Evolutionary conservation across 1,139 yeast species (phyloP), one percentile per base, ranked within the genome.

Genomic region (Candida sanyaensis): DNA sequence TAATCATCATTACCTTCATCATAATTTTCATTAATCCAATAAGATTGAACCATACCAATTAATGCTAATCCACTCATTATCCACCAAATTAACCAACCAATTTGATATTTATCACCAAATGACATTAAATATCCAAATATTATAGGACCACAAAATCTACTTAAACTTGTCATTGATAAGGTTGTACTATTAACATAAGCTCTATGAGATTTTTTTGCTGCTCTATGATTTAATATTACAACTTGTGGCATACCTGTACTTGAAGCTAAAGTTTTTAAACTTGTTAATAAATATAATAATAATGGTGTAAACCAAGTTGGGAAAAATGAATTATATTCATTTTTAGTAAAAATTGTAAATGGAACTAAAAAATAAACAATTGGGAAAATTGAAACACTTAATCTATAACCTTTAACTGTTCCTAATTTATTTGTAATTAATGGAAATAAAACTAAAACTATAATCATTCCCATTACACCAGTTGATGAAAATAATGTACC

Each of bases 81-180:
- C 53, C 53, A 50, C 53, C 53, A 50, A 6, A 42, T 41, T 33
- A 50, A 48, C 41, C 44, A 60, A 3, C 71, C 68, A 24, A 62
- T 53, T 9, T 57, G 57, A 34, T 41, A 28, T 12, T 41, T 33
- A 54, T 80, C 78, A 17, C 76, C 75, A 52, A 66, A 65, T 2
- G 84, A 69, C 77, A 83, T 81, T 36, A 83, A 55, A 46, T 63
- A 66, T 7, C 88, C 88, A 84, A 85, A 82, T 1, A 72, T 41
- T 11, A 81, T 59, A 0, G 89, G 89, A 2, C 84, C 86, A 1
- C 78, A 42, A 47, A 80, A 83, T 51, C 88, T 63, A 0, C 86
- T 83, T 32, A 77, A 64, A 0, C 88, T 75, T n/a, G 78, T 68
- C 38, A 77, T 68, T 45, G 80, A 73, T 55, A 79, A 65, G 2